Base-by-base conservation (phyloP, 2,329 filamentous ascomycete species). In the Pseudogymnoascus sp. region DNA sequence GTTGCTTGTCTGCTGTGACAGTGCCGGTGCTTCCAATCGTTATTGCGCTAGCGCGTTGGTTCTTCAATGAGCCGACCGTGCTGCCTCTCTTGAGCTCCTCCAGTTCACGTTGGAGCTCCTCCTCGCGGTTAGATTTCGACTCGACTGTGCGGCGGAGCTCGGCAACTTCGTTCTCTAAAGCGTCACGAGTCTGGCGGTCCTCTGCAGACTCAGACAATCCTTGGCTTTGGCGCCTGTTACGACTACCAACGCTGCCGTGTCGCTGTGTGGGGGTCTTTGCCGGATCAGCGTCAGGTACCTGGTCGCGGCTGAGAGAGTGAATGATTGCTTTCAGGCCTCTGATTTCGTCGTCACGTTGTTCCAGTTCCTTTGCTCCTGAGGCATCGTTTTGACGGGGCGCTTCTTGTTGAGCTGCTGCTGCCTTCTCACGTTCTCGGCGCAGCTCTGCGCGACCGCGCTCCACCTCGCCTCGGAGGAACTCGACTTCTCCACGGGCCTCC, bases 291-390 rank as follows among this genome's bases (percentile, higher is more conserved):
- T 74, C 72, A 44, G 72, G 71, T n/a, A 71, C 67, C 10, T 87
- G 84, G 68, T 91, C 91, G 65, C 91, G 84, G 74, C 92, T 96
- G 38, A 99, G 81, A 16, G 91, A 96, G 76, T 97, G 93, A 65
- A 99, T 97, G 72, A 99, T 97, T 47, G 94, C 93, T 76, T 97
- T 99, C 67, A 99, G 82, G 56, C 94, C 94, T 66, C 93, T 85
- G 71, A 99, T 97, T 78, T 99, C 94, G 70, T 99, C 94, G 71
- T 99, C 93, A 73, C 95, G 94, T 72, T 96, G 90, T 73, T 95
- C 92, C 31, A 97, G 76, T 67, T 96, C 92, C 74, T 91, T 91
- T 47, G 84, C 82, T 56, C 79, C 75, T 23, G 80, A 75, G 1
- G 80, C 78, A 10, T 80, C 79, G 44, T 70, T 70, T 2, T 60